A percentile compares a stretch with the other conserved stretches of the same genome.
Evolutionary conservation across 2,329 filamentous ascomycete species (phyloP).

Genomic region (Neofusicoccum parvum): DNA sequence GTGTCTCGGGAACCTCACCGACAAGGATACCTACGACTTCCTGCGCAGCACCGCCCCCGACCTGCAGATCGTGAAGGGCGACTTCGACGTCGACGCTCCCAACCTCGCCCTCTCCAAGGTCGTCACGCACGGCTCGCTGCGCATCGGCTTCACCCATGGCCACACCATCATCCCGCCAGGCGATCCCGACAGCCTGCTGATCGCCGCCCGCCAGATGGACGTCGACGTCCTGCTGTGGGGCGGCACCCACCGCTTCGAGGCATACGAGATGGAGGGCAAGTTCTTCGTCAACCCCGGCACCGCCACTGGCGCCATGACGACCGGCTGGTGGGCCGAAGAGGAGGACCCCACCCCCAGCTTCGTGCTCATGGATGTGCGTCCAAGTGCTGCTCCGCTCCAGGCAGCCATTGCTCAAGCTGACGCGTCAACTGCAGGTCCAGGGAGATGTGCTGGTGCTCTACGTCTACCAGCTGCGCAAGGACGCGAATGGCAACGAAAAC

Average conservation of each 20-base stretch:
- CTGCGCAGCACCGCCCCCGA: slow-evolving; percentile 60
- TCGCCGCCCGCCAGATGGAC: slow-evolving; percentile 71
- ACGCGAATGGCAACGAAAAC: slow-evolving; percentile 54
- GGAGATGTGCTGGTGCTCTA: slow-evolving; percentile 94
- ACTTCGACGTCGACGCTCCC: slow-evolving; percentile 69
- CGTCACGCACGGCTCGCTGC: slow-evolving; percentile 67
- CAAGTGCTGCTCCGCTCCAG: not conserved
- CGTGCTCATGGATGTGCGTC: slow-evolving; percentile 96
- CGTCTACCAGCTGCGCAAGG: slow-evolving; percentile 70
- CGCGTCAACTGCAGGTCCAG: slow-evolving; percentile 67
- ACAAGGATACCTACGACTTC: slow-evolving; percentile 59
- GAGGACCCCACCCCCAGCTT: slow-evolving; percentile 83
- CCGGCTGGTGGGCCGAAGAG: slow-evolving; percentile 58
- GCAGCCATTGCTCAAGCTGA: slow-evolving; percentile 14
- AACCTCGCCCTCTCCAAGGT: slow-evolving; percentile 68
- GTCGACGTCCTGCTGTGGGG: slow-evolving; percentile 71
- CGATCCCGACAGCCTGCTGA: slow-evolving; percentile 67
- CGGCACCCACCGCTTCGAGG: slow-evolving; percentile 70
- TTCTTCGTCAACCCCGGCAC: slow-evolving; percentile 73
- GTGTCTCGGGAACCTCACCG: slow-evolving; percentile 61
- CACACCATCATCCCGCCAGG: slow-evolving; percentile 71
- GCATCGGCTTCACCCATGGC: slow-evolving; percentile 71
- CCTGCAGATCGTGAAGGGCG: slow-evolving; percentile 70
- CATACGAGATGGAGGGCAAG: slow-evolving; percentile 71
- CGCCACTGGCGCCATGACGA: slow-evolving; percentile 67